These are phyloP conservation scores for Suillus alpinus DNA, from an alignment of 768 basidiomycete genomes.

Conservation along the genomic window DNA sequence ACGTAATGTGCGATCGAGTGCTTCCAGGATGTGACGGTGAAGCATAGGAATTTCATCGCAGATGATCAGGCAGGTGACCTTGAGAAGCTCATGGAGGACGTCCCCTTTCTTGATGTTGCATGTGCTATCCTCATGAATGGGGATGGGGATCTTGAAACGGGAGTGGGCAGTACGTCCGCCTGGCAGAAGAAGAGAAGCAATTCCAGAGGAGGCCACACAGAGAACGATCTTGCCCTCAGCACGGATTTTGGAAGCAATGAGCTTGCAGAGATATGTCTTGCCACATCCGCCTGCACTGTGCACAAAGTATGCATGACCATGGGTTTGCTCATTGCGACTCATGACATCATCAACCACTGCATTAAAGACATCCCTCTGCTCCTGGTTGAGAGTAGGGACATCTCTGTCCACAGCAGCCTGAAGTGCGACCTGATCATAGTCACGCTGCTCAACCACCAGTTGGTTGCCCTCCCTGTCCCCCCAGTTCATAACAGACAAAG, in stretches of 20 bases:
- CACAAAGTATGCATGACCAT: constrained; percentile 34
- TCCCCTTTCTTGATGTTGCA: constrained; percentile 26
- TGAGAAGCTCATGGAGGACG: too few relatives aligned
- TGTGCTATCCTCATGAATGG: constrained; percentile 23
- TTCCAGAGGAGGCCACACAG: constrained; percentile 50
- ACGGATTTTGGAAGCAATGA: constrained; percentile 29
- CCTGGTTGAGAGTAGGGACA: constrained; percentile 24
- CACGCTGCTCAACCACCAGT: constrained; percentile 11
- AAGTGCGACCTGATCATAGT: constrained; percentile 9
- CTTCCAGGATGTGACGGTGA: constrained; percentile 35
- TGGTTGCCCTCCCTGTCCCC: constrained; percentile 11
- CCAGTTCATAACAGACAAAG: constrained; percentile 15
- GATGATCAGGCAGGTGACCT: too few relatives aligned
- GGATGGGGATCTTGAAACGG: constrained; percentile 44
- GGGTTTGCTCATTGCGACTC: neutral
- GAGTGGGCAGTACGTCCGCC: constrained; percentile 48
- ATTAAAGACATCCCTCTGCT: constrained; percentile 28
- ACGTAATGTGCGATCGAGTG: constrained; percentile 34
- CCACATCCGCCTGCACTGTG: constrained; percentile 43
- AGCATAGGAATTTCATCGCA: constrained; percentile 22
- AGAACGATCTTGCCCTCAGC: constrained; percentile 33
- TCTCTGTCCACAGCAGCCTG: constrained; percentile 2
- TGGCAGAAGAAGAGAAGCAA: constrained; percentile 41
- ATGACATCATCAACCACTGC: constrained; percentile 26
- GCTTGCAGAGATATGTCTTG: constrained; percentile 44